Base-by-base conservation (phyloP, 495 filamentous ascomycete genomes). In the Hypoxylon subgilvum region DNA sequence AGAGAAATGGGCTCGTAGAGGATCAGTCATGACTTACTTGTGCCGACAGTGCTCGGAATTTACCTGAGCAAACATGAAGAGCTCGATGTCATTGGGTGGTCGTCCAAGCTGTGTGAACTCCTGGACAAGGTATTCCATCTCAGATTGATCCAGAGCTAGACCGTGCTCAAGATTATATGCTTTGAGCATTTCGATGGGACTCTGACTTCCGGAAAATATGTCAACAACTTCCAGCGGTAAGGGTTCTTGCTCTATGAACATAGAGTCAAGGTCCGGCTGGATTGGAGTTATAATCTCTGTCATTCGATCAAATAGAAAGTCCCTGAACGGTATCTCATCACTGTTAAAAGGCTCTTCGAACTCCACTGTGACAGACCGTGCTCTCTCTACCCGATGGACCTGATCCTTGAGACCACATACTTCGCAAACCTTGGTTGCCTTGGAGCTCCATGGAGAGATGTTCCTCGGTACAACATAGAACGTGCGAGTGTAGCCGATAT, bases 41-140 rank as follows among this genome's bases (percentile, higher is more conserved):
- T 86, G 84, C 16, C 84, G 79, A 61, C 84, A 86, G 68, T 91
- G 88, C 74, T 91, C 88, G 2, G 88, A 91, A 71, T 92, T 91
- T 60, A 98, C 92, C 73, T 98, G 94, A 21, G 92, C 93, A 71
- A 97, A 98, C 95, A 97, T 97, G 80, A 96, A 97, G 10, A 97
- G 81, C 74, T 98, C 94, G 45, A 96, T 88, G 73, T 98, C 94
- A 36, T 87, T 87, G 0, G 92, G 92, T 72, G 86, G 67, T 81
- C 84, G 79, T 10, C 87, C 87, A 17, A 90, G 81, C 35, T 88
- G 77, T 21, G 84, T 85, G 72, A 94, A 97, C 23, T 86, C 88
- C 28, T 90, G 83, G 7, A 94, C 87, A 22, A 97, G 79, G 68
- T 97, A 97, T n/a, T 97, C 86, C 62, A 97, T 92, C 68, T 97